Evolutionary conservation across 306 rosid genomes (phyloP).

Genomic region (Mimosa bimucronata): DNA sequence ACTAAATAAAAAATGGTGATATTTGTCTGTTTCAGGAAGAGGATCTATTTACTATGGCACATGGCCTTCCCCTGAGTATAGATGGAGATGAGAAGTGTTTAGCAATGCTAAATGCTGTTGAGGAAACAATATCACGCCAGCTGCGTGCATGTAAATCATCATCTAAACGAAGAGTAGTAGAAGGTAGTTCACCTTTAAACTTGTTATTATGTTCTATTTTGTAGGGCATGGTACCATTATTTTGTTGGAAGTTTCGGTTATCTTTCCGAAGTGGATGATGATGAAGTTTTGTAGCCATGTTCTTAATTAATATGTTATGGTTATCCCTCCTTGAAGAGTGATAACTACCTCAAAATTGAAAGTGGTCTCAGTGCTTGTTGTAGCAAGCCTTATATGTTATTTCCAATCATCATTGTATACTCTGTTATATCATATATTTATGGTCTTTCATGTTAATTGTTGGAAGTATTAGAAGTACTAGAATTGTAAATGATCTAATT

Average conservation of each 20-base stretch:
- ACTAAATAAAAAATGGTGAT: conserved; percentile 17
- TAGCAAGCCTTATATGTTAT: conserved; percentile 11
- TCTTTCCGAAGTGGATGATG: conserved; percentile 23
- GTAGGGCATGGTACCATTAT: conserved; percentile 20
- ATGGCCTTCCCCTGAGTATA: conserved; percentile 88
- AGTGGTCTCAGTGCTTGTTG: conserved; percentile 14
- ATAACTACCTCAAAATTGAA: conserved; percentile 24
- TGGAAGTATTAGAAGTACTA: too few relatives aligned
- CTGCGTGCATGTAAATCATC: conserved; percentile 86
- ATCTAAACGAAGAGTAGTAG: conserved; percentile 62
- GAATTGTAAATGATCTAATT: too few relatives aligned
- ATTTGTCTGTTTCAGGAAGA: conserved; percentile 79
- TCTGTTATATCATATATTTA: too few relatives aligned
- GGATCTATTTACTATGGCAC: conserved; percentile 86
- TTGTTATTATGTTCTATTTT: conserved; percentile 20
- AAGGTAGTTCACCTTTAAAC: conserved; percentile 58
- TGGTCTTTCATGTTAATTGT: too few relatives aligned
- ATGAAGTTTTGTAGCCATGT: conserved; percentile 16
- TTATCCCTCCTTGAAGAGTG: conserved; percentile 30
- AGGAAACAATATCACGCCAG: conserved; percentile 88
- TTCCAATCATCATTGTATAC: conserved; percentile 1
- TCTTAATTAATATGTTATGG: conserved; percentile 12
- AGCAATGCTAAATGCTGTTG: conserved; percentile 84
- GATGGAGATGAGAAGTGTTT: conserved; percentile 90
- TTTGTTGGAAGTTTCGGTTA: conserved; percentile 9